Evolutionary conservation across 768 basidiomycete species (phyloP).

Genomic region (Tylopilus rubrobrunneus): DNA sequence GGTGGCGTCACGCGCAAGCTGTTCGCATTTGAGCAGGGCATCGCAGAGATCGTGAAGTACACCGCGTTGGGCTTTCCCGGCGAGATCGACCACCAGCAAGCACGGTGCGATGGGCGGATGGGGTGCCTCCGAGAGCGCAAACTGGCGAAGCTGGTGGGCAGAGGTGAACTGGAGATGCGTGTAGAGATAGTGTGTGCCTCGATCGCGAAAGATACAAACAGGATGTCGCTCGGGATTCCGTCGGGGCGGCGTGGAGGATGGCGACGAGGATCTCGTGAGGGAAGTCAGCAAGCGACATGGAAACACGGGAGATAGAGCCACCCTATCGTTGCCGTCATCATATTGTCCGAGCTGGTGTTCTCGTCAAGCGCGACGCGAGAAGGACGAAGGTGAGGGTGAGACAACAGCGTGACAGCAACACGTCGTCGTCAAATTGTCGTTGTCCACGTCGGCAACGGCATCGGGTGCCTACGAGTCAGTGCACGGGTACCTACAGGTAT

Average conservation of each 20-base stretch:
- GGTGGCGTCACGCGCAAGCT: background rate
- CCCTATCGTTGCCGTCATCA: background rate
- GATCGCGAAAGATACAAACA: conserved; percentile 22
- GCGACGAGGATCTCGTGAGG: conserved; percentile 21
- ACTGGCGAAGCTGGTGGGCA: conserved; percentile 19
- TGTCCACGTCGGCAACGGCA: too few relatives aligned
- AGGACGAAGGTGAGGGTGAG: too few relatives aligned
- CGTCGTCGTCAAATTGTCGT: too few relatives aligned
- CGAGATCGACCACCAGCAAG: conserved; percentile 26
- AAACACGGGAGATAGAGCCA: background rate
- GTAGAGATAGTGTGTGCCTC: conserved; percentile 24
- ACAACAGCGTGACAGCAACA: too few relatives aligned
- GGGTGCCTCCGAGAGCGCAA: conserved; percentile 5
- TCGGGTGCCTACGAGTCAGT: too few relatives aligned
- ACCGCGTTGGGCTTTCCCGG: conserved; percentile 27
- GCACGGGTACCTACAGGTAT: too few relatives aligned
- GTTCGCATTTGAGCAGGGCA: conserved; percentile 25
- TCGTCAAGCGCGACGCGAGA: too few relatives aligned
- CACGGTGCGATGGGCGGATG: conserved; percentile 22
- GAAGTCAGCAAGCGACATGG: conserved; percentile 14
- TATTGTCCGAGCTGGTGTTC: too few relatives aligned
- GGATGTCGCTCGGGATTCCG: conserved; percentile 17
- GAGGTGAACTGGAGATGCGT: conserved; percentile 25
- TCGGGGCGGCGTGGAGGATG: conserved; percentile 15
- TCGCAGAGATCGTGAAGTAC: conserved; percentile 26